phyloP scores from a whole-genome alignment of 176 grass and related monocot species.

The Otatea glauca region DNA sequence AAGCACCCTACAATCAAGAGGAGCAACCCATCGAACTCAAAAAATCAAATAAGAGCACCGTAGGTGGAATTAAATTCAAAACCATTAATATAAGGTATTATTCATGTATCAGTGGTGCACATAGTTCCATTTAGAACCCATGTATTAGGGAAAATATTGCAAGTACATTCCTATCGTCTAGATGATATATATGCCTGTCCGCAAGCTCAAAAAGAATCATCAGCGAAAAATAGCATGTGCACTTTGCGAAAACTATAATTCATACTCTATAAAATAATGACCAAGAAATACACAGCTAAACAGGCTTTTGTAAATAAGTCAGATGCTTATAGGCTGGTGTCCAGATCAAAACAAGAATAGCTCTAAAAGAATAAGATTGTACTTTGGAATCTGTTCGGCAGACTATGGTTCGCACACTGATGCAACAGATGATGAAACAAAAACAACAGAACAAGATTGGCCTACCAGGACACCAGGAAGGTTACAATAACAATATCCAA shows the following conservation, averaged over 20 bases:
- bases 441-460: constrained; percentile 11
- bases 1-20: constrained; percentile 65
- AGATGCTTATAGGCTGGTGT: background rate
- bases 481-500: constrained; percentile 7
- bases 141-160: constrained; percentile 17
- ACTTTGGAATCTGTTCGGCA: background rate
- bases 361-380: background rate
- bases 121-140: constrained; percentile 1
- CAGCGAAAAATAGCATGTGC: background rate
- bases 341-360: background rate
- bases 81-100: background rate
- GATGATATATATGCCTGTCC: background rate
- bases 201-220: background rate
- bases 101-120: constrained; percentile 14
- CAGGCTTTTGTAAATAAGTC: background rate
- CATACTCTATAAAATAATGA: background rate
- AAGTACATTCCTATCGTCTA: constrained; percentile 11
- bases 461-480: background rate
- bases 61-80: constrained; percentile 20
- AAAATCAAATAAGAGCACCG: background rate
- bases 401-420: background rate
- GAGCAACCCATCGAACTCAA: constrained; percentile 4
- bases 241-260: constrained; percentile 33
- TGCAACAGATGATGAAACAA: background rate
- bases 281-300: background rate